Percentiles rank a stretch among this genome's conserved stretches.
These are phyloP conservation scores for Gaultheria prostrata DNA, from an alignment of 148 eudicot genomes.

Conservation along the genomic window DNA sequence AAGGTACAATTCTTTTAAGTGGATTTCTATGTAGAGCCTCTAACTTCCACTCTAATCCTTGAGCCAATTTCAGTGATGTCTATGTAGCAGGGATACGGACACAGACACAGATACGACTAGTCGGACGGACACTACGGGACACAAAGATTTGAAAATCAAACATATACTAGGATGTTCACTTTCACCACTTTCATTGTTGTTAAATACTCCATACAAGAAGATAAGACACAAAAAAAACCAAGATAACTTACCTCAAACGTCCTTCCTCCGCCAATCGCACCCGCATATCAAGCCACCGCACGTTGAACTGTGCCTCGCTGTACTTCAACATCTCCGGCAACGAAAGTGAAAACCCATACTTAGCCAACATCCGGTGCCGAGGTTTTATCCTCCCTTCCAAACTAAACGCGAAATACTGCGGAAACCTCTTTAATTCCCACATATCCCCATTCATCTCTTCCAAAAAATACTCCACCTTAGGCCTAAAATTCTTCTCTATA, in stretches of 20 bases:
- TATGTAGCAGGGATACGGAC: background rate
- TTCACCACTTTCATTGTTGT: slow-evolving; percentile 1
- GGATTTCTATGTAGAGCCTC: background rate
- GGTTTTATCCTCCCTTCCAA: slow-evolving; percentile 80
- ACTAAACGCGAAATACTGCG: slow-evolving; percentile 92
- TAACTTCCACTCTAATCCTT: background rate
- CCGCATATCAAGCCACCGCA: slow-evolving; percentile 50
- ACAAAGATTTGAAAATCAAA: background rate
- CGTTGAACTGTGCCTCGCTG: slow-evolving; percentile 75
- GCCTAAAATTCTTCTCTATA: slow-evolving; percentile 58
- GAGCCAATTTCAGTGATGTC: background rate
- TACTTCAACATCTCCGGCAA: slow-evolving; percentile 74
- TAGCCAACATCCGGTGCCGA: slow-evolving; percentile 50
- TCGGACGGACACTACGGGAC: background rate
- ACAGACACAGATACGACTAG: background rate
- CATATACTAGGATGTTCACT: background rate
- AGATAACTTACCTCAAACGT: slow-evolving; percentile 18
- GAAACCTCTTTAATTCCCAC: slow-evolving; percentile 67
- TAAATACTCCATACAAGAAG: slow-evolving; percentile 5
- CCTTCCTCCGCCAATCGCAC: slow-evolving; percentile 29
- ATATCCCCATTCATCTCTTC: slow-evolving; percentile 77
- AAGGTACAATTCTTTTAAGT: background rate
- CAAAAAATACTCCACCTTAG: slow-evolving; percentile 72
- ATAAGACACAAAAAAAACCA: background rate
- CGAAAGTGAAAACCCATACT: slow-evolving; percentile 56